A percentile compares a stretch with the other conserved stretches of the same genome.
These are phyloP conservation scores for Euphrasia confusa DNA, from an alignment of 257 asterid species.

Conservation along the genomic window DNA sequence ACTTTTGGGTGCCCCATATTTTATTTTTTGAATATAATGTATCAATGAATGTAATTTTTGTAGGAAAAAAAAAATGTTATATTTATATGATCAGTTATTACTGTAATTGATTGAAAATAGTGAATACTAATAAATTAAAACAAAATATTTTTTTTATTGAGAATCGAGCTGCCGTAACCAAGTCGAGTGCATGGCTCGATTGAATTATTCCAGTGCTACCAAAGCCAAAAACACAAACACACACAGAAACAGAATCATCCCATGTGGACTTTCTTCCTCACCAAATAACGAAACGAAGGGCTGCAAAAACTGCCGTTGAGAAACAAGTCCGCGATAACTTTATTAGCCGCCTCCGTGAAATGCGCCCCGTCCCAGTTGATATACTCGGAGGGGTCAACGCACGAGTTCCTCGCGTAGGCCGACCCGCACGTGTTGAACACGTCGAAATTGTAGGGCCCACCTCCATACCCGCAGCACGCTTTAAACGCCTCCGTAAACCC, in stretches of 20 bases:
- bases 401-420: conserved; percentile 28
- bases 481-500: conserved; percentile 54
- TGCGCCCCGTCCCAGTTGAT: conserved; percentile 87
- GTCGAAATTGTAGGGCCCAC: conserved; percentile 49
- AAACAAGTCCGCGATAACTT: conserved; percentile 38
- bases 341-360: conserved; percentile 61
- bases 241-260: background rate
- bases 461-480: conserved; percentile 63
- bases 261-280: conserved; percentile 33
- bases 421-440: conserved; percentile 49
- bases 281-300: conserved; percentile 49
- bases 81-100: no score
- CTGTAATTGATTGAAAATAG: no score
- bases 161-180: no score
- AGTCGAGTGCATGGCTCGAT: no score
- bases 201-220: no score
- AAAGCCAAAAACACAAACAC: no score
- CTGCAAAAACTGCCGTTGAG: conserved; percentile 42
- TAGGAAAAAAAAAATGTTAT: no score
- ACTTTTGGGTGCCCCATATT: no score
- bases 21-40: no score
- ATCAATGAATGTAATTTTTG: no score
- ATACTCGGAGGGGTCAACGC: conserved; percentile 39
- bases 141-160: no score
- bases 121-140: no score